phyloP scores from a whole-genome alignment of 31 red algal genomes.

The Odonthalia washingtoniensis region DNA sequence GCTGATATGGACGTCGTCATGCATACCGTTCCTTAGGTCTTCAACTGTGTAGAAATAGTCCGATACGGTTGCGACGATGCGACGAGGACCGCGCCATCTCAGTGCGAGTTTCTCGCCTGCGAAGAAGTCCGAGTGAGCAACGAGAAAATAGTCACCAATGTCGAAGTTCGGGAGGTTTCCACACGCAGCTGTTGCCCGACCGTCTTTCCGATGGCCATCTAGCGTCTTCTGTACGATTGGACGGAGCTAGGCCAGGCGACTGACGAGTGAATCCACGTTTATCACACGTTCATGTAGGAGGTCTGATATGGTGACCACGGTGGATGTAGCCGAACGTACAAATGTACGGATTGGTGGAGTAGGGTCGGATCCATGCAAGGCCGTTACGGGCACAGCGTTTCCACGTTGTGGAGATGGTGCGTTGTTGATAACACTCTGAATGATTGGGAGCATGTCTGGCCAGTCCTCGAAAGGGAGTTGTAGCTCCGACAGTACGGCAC shows the following conservation, averaged over 20 bases:
- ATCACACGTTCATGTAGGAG: neutral
- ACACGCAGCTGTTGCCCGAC: neutral
- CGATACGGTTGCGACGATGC: constrained; percentile 10
- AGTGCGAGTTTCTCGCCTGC: constrained; percentile 14
- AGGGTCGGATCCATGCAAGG: constrained; percentile 17
- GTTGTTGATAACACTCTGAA: constrained; percentile 28
- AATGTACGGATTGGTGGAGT: constrained; percentile 35
- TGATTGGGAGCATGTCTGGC: constrained; percentile 24
- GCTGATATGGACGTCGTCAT: constrained; percentile 4
- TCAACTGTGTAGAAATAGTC: constrained; percentile 32
- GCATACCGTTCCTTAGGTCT: constrained; percentile 26
- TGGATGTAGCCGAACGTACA: neutral
- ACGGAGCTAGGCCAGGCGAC: neutral
- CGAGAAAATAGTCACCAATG: constrained; percentile 39
- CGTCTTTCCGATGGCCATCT: neutral
- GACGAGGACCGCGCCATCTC: constrained; percentile 25
- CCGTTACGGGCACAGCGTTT: constrained; percentile 33
- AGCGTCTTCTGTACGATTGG: neutral
- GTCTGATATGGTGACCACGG: neutral
- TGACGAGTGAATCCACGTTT: neutral
- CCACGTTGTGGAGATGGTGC: neutral
- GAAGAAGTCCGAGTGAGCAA: neutral
- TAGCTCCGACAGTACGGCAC: neutral
- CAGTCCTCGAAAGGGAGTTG: constrained; percentile 13
- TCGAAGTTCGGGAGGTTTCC: constrained; percentile 26